phyloP scores from a whole-genome alignment of 495 filamentous ascomycete species.

The Physcia stellaris region DNA sequence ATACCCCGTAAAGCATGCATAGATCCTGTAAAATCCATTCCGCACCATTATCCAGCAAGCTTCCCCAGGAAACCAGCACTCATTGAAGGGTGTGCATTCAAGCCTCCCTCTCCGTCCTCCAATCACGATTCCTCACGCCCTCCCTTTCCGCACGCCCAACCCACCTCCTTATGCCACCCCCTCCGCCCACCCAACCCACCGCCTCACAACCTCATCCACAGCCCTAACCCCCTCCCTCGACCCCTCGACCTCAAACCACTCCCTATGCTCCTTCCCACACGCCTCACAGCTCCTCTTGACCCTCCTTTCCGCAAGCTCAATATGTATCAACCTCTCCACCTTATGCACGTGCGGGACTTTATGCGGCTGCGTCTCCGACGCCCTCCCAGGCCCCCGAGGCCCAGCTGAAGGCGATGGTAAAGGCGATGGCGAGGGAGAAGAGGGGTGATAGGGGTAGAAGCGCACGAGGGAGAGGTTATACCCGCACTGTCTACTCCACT shows the following conservation, averaged over 20 bases:
- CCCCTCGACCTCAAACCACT: slow-evolving; percentile 93
- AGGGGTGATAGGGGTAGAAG: slow-evolving; percentile 76
- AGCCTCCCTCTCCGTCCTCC: no score
- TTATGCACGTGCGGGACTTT: slow-evolving; percentile 81
- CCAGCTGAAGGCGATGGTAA: slow-evolving; percentile 21
- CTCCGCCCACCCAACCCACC: slow-evolving; percentile 78
- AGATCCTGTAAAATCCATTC: no score
- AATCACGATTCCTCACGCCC: no score
- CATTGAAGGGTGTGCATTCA: no score
- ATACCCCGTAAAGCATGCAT: no score
- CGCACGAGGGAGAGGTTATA: slow-evolving; percentile 75
- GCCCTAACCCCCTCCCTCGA: slow-evolving; percentile 50
- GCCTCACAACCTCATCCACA: slow-evolving; percentile 72
- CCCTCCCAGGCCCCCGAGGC: slow-evolving; percentile 9
- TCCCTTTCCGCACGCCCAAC: neutral
- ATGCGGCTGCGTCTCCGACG: slow-evolving; percentile 18
- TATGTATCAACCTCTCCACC: slow-evolving; percentile 80
- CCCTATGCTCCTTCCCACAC: slow-evolving; percentile 79
- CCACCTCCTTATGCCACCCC: slow-evolving; percentile 5
- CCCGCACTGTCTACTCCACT: slow-evolving; percentile 88
- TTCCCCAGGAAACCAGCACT: no score
- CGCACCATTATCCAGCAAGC: no score
- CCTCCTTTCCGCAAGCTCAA: slow-evolving; percentile 64
- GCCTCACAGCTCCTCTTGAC: slow-evolving; percentile 54
- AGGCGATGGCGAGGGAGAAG: slow-evolving; percentile 23